Evolutionary conservation across 1,284 basidiomycete species (phyloP), one percentile per base, ranked within the genome.

Genomic region (Tetrapyrgos nigripes): DNA sequence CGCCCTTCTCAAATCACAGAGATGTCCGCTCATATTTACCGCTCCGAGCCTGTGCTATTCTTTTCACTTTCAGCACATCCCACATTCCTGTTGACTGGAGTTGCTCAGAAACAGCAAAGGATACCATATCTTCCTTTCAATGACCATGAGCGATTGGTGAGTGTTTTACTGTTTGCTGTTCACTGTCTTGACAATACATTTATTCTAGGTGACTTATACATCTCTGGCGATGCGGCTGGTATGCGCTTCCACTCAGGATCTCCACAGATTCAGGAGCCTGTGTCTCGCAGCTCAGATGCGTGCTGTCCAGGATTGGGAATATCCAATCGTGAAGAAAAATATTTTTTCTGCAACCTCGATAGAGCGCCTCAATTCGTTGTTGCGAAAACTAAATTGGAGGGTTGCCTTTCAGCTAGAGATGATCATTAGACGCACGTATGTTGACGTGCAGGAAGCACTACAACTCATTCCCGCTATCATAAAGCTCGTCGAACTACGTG

Each of bases 401-500:
- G 75, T 87, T 19, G 79, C 83, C 2, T 88, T 86, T 63, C 86
- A 88, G 64, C 69, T 87, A n/a, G 80, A 84, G 62, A 76, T 78
- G 0, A 64, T 88, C 2, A 59, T 83, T 3, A 75, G 76, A 4
- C 74, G 70, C 26, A 61, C 75, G 43, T 53, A 72, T 19, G 68
- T 85, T 37, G 82, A 86, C 63, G 68, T 80, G 43, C 64, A 64
- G 21, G 85, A 88, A 66, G 70, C 85, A 35, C 68, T 84, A 17
- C 58, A 58, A 0, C 71, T 87, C 28, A 71, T 77, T n/a, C 73
- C 74, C 0, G 47, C 62, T n/a, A 76, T 87, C 37, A 60, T 68
- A 0, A 17, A 57, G 0, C 60, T 80, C 44, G 56, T 73, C 27
- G 53, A 60, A 4, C 70, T 19, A 29, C 53, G 72, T 49, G 82